These are phyloP conservation scores for Neurospora crassa DNA, from an alignment of 2,329 filamentous ascomycete species.

Conservation along the genomic window DNA sequence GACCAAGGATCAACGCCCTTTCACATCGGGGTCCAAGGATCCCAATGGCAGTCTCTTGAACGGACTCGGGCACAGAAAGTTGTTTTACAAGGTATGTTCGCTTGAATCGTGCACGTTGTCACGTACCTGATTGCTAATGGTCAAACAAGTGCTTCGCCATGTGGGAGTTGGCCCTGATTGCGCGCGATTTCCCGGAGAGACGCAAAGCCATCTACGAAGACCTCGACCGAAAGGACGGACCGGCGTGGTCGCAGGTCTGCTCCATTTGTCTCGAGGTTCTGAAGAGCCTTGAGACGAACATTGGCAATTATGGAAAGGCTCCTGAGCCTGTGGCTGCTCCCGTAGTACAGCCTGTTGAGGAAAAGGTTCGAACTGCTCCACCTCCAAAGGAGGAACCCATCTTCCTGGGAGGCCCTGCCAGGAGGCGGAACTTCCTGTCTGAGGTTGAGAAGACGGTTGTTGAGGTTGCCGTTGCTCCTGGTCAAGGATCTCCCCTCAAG, in stretches of 20 bases:
- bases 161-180: slow-evolving; percentile 81
- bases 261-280: slow-evolving; percentile 60
- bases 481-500: slow-evolving; percentile 38
- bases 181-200: slow-evolving; percentile 62
- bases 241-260: slow-evolving; percentile 74
- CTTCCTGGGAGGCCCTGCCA: slow-evolving; percentile 29
- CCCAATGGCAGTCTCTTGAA: slow-evolving; percentile 83
- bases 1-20: slow-evolving; percentile 71
- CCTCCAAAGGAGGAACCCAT: slow-evolving; percentile 37
- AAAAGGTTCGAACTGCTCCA: slow-evolving; percentile 27
- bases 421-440: slow-evolving; percentile 27
- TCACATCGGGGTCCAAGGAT: slow-evolving; percentile 79
- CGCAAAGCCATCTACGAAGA: slow-evolving; percentile 78
- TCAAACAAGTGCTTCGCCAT: slow-evolving; percentile 64
- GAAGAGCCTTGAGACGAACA: slow-evolving; percentile 54
- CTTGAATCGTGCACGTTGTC: not conserved
- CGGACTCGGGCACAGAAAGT: slow-evolving; percentile 75
- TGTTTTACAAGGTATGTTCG: slow-evolving; percentile 54
- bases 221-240: slow-evolving; percentile 70
- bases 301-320: slow-evolving; percentile 50
- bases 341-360: slow-evolving; percentile 10
- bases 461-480: slow-evolving; percentile 36
- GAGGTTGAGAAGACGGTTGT: slow-evolving; percentile 37
- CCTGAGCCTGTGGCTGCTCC: slow-evolving; percentile 21
- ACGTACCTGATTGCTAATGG: slow-evolving; percentile 8